Percentiles rank a stretch among this genome's conserved stretches.
These are phyloP conservation scores for Simplicillium aogashimaense DNA, from an alignment of 2,329 filamentous ascomycete genomes.

Conservation along the genomic window DNA sequence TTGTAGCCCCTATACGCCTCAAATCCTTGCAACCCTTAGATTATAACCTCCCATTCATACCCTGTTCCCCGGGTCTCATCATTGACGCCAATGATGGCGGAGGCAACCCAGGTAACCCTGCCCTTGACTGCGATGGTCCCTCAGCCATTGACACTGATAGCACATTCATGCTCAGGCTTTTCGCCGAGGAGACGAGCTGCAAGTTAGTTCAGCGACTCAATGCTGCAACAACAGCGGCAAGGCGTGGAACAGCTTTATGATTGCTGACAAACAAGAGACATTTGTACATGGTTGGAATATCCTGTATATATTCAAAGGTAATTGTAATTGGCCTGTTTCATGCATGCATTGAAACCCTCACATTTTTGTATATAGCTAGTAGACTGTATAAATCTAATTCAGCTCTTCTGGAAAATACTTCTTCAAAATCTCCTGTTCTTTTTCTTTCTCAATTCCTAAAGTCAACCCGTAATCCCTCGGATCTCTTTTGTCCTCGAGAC, in stretches of 20 bases:
- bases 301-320: no score
- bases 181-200: constrained; percentile 1
- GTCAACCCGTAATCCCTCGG: not conserved
- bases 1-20: no score
- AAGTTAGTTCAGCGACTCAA: constrained; percentile 1
- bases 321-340: no score
- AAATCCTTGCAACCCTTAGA: no score
- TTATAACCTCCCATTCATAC: no score
- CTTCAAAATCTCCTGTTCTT: not conserved
- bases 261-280: not conserved
- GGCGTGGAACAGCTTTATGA: constrained; percentile 2
- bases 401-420: not conserved
- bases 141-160: no score
- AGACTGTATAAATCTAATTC: not conserved
- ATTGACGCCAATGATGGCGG: no score
- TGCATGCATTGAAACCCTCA: not conserved
- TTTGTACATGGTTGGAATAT: not conserved
- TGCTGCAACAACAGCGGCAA: not conserved
- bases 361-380: not conserved
- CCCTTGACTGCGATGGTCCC: not conserved
- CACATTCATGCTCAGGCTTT: constrained; percentile 1
- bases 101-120: not conserved
- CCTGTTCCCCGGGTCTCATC: no score
- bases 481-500: not conserved
- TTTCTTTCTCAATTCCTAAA: not conserved